Evolutionary conservation across 306 rosid genomes (phyloP).

Genomic region (Pyrus pyrifolia): DNA sequence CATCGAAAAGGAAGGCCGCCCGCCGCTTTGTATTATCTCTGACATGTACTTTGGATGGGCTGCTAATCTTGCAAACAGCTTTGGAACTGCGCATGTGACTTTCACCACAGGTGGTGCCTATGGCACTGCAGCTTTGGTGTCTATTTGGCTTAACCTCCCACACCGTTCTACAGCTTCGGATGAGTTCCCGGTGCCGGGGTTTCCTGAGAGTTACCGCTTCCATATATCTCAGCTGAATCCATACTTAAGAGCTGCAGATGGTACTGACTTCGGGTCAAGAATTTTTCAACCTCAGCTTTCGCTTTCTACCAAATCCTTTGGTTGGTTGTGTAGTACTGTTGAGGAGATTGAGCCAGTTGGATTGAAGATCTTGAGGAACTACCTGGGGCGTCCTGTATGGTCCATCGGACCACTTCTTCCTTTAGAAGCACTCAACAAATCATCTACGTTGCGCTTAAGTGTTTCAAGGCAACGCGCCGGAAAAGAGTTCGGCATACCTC

Average conservation of each 20-base stretch:
- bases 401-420: conserved; percentile 52
- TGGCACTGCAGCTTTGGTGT: conserved; percentile 55
- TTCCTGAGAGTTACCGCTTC: conserved; percentile 43
- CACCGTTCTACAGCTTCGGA: conserved; percentile 35
- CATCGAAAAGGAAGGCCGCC: conserved; percentile 34
- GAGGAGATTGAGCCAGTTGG: conserved; percentile 60
- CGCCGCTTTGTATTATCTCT: conserved; percentile 34
- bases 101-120: conserved; percentile 70
- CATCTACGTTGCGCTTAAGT: conserved; percentile 1
- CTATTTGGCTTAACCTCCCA: conserved; percentile 61
- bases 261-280: conserved; percentile 48
- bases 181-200: conserved; percentile 51
- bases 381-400: conserved; percentile 35
- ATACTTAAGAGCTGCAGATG: conserved; percentile 41
- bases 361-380: conserved; percentile 39
- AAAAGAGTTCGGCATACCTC: conserved; percentile 39
- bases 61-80: conserved; percentile 35
- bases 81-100: conserved; percentile 24
- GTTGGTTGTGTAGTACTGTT: conserved; percentile 64
- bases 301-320: conserved; percentile 31
- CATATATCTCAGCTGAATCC: conserved; percentile 42
- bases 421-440: not conserved
- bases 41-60: conserved; percentile 64
- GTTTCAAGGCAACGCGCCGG: conserved; percentile 28
- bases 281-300: conserved; percentile 35